phyloP scores from a whole-genome alignment of 139 green algal species.

The Picochlorum costavermella region DNA sequence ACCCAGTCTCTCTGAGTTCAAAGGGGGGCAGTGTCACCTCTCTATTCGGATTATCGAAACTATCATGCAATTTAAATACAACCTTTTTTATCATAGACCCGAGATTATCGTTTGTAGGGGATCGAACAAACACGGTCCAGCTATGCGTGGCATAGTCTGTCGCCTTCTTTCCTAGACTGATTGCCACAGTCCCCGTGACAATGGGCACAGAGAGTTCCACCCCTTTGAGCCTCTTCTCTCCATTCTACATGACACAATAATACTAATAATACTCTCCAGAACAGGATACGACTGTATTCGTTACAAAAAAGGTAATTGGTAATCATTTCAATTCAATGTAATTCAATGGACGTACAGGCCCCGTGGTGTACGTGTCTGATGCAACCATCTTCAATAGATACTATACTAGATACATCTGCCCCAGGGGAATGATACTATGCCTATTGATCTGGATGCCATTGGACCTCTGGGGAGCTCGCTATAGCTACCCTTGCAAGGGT shows the following conservation, averaged over 20 bases:
- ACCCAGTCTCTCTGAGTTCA: constrained; percentile 78
- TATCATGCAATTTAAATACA: constrained; percentile 83
- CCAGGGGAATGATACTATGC: too few species aligned
- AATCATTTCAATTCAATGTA: too few species aligned
- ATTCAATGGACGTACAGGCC: too few species aligned
- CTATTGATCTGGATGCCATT: too few species aligned
- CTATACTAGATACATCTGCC: too few species aligned
- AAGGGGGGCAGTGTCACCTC: constrained; percentile 29
- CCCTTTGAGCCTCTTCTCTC: constrained; percentile 37
- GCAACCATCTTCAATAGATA: too few species aligned
- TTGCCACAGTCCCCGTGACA: constrained; percentile 70
- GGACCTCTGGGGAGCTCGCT: too few species aligned
- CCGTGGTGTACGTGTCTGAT: too few species aligned
- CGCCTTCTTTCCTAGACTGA: constrained; percentile 87
- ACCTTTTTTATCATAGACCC: constrained; percentile 71
- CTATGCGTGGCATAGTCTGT: constrained; percentile 61
- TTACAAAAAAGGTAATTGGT: too few species aligned
- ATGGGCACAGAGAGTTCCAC: constrained; percentile 70
- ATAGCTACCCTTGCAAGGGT: too few species aligned
- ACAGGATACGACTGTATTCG: too few species aligned
- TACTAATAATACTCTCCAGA: too few species aligned
- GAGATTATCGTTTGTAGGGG: constrained; percentile 68
- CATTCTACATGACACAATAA: constrained; percentile 19
- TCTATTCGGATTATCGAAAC: constrained; percentile 69
- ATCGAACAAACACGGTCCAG: constrained; percentile 90